These are phyloP conservation scores for Neofusicoccum parvum DNA, from an alignment of 2,329 filamentous ascomycete genomes.

Conservation along the genomic window DNA sequence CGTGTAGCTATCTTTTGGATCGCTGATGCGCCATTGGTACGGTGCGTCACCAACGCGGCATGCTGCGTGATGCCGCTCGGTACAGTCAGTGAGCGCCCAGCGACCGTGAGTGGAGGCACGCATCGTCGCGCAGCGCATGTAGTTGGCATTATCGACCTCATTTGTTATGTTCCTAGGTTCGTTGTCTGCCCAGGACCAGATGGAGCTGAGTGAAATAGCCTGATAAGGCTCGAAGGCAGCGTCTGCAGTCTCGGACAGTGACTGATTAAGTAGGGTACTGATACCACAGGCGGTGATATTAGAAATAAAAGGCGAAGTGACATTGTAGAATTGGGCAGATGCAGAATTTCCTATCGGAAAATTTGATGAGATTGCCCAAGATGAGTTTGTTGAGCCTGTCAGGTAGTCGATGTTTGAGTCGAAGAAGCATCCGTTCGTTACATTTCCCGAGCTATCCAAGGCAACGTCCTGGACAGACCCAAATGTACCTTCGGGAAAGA, in stretches of 20 bases:
- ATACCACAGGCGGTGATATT: conserved; percentile 61
- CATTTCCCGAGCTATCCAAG: conserved; percentile 40
- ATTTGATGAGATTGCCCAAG: conserved; percentile 34
- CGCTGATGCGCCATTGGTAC: conserved; percentile 60
- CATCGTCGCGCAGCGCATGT: conserved; percentile 60
- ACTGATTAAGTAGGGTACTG: conserved; percentile 58
- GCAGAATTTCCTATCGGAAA: conserved; percentile 26
- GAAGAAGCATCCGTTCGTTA: conserved; percentile 59
- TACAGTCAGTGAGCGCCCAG: conserved; percentile 63
- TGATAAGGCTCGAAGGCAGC: conserved; percentile 52
- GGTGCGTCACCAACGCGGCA: conserved; percentile 57
- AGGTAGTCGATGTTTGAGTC: conserved; percentile 41
- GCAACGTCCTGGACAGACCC: conserved; percentile 39
- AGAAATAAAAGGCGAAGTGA: conserved; percentile 31
- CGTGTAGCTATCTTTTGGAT: conserved; percentile 45
- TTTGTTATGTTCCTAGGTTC: conserved; percentile 55
- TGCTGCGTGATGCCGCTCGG: conserved; percentile 52
- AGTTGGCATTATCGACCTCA: conserved; percentile 28
- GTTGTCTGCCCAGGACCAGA: conserved; percentile 63
- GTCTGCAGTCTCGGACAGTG: conserved; percentile 56
- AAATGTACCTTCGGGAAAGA: conserved; percentile 56
- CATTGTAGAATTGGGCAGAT: conserved; percentile 29
- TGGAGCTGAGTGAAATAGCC: conserved; percentile 51
- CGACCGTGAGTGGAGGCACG: conserved; percentile 48
- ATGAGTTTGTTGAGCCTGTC: conserved; percentile 53